A percentile compares a stretch with the other conserved stretches of the same genome.
phyloP scores from a whole-genome alignment of 106 monocot genomes.

The Gastrodia elata region DNA sequence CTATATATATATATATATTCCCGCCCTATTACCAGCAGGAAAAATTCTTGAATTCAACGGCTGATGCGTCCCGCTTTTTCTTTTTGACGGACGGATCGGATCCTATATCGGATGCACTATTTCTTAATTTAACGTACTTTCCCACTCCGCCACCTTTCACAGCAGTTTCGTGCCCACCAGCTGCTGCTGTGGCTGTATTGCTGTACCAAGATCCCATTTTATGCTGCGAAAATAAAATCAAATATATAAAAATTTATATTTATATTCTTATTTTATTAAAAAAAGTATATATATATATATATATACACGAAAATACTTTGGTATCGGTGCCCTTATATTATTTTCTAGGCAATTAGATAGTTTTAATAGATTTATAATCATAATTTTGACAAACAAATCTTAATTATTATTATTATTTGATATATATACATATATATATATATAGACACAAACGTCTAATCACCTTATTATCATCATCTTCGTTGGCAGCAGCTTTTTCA shows the following conservation, averaged over 20 bases:
- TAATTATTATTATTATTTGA: no score
- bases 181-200: constrained; percentile 59
- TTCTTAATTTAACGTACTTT: constrained; percentile 58
- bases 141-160: constrained; percentile 11
- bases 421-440: no score
- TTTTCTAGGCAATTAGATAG: no score
- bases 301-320: no score
- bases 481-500: constrained; percentile 27
- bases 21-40: constrained; percentile 31
- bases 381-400: no score
- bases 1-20: not conserved
- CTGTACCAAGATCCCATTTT: constrained; percentile 83
- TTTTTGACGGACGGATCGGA: constrained; percentile 35
- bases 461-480: constrained; percentile 40
- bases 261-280: no score
- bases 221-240: constrained; percentile 31
- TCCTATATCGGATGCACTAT: constrained; percentile 2
- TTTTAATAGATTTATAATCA: no score
- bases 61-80: constrained; percentile 28
- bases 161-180: constrained; percentile 32
- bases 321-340: no score
- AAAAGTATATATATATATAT: no score
- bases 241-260: not conserved
- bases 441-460: no score
- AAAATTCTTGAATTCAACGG: constrained; percentile 45